Percentiles rank a stretch among this genome's conserved stretches.
Conservation (phyloP, 108 stramenopile species). For the Pseudonitzschia multistriata region DNA sequence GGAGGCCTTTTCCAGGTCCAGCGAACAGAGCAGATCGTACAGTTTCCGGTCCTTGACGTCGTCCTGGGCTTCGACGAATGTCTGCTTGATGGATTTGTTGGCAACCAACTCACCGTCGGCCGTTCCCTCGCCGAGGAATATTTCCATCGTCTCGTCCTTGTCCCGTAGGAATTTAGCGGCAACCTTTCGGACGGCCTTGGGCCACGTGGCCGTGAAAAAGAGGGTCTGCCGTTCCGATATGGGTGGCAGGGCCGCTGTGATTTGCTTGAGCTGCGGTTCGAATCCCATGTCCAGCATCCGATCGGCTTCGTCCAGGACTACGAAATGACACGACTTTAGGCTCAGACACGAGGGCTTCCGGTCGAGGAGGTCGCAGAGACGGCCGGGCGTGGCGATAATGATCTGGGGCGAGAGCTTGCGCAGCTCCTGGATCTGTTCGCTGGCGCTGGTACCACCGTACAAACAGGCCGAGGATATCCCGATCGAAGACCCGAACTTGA, state of each 20-base stretch:
- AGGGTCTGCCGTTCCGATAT: slow-evolving; percentile 91
- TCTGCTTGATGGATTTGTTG: slow-evolving; percentile 93
- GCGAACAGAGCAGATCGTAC: slow-evolving; percentile 96
- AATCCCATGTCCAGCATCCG: slow-evolving; percentile 98
- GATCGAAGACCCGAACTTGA: slow-evolving; percentile 64
- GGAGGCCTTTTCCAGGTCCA: slow-evolving; percentile 93
- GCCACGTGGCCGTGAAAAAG: slow-evolving; percentile 98
- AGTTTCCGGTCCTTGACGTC: slow-evolving; percentile 95
- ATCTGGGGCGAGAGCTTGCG: slow-evolving; percentile 91
- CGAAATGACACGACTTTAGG: slow-evolving; percentile 84
- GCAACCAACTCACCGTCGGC: slow-evolving; percentile 74
- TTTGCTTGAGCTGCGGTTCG: slow-evolving; percentile 95
- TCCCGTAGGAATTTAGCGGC: slow-evolving; percentile 94
- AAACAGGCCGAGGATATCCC: slow-evolving; percentile 79
- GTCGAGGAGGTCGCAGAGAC: slow-evolving; percentile 93
- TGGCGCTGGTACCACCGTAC: slow-evolving; percentile 94
- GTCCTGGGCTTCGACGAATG: slow-evolving; percentile 94
- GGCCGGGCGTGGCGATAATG: slow-evolving; percentile 95
- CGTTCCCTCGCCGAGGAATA: slow-evolving; percentile 40
- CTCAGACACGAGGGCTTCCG: slow-evolving; percentile 89
- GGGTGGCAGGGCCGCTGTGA: slow-evolving; percentile 91
- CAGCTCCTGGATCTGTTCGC: slow-evolving; percentile 93
- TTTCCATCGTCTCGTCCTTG: slow-evolving; percentile 77
- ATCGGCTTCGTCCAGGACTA: slow-evolving; percentile 97
- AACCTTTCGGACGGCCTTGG: slow-evolving; percentile 96